Conservation (phyloP, 345 rosid genomes). For the Bruguiera sexangula region DNA sequence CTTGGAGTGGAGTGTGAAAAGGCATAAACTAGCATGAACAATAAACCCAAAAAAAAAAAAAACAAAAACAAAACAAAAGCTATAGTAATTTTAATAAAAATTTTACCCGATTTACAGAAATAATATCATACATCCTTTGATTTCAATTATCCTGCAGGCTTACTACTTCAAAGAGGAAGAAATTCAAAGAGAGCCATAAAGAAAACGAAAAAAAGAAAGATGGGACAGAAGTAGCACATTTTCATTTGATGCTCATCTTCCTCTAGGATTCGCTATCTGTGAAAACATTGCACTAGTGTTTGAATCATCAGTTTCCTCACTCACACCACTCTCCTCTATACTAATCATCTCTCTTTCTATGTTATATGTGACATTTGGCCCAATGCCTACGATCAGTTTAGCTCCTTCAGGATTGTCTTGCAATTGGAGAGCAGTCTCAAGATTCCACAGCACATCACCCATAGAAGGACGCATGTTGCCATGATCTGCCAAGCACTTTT, state of each 20-base stretch:
- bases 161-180: not conserved
- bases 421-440: slow-evolving; percentile 26
- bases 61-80: too few relatives aligned
- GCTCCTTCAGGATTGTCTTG: slow-evolving; percentile 29
- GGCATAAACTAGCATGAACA: too few relatives aligned
- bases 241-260: slow-evolving; percentile 28
- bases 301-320: slow-evolving; percentile 15
- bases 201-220: not conserved
- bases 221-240: slow-evolving; percentile 1
- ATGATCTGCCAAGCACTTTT: slow-evolving; percentile 26
- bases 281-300: slow-evolving; percentile 25
- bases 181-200: not conserved
- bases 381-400: slow-evolving; percentile 7
- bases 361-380: slow-evolving; percentile 11
- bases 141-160: too few relatives aligned
- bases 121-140: too few relatives aligned
- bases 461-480: slow-evolving; percentile 29
- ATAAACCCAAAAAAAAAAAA: too few relatives aligned
- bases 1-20: too few relatives aligned
- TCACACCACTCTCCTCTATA: slow-evolving; percentile 15
- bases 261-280: slow-evolving; percentile 36
- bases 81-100: too few relatives aligned
- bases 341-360: slow-evolving; percentile 8
- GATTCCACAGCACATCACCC: slow-evolving; percentile 34
- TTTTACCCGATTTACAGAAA: too few relatives aligned